Evolutionary conservation across 2,329 filamentous ascomycete species (phyloP).

Genomic region (Westerdykella sp.): DNA sequence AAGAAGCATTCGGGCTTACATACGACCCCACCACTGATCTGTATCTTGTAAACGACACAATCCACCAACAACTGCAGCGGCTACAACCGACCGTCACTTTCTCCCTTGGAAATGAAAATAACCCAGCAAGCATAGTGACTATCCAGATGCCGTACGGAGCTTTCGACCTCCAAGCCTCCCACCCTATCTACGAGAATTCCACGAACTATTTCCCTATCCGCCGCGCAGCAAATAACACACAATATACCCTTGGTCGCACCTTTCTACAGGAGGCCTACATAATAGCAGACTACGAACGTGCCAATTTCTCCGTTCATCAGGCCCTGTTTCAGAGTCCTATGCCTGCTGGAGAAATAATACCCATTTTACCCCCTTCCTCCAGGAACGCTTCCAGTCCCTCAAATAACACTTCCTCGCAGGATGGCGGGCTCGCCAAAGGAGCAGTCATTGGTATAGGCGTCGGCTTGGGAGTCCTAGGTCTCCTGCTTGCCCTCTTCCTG

Average conservation of each 20-base stretch:
- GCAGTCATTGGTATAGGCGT: no score
- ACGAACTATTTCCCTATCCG: constrained; percentile 60
- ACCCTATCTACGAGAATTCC: constrained; percentile 52
- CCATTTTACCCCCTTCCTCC: not conserved
- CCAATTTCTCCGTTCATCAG: constrained; percentile 36
- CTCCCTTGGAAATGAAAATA: constrained; percentile 6
- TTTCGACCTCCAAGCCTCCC: constrained; percentile 37
- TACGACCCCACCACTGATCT: constrained; percentile 21
- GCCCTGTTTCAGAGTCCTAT: constrained; percentile 1
- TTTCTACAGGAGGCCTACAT: constrained; percentile 59
- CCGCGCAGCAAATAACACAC: constrained; percentile 45
- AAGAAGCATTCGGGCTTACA: constrained; percentile 22
- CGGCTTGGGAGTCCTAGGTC: no score
- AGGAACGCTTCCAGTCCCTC: constrained; percentile 2
- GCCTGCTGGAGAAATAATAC: no score
- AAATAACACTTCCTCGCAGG: no score
- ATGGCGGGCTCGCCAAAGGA: no score
- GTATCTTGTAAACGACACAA: constrained; percentile 23
- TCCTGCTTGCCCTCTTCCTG: no score
- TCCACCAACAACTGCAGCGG: constrained; percentile 12
- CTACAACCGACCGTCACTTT: constrained; percentile 26
- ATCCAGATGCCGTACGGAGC: constrained; percentile 39
- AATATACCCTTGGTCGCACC: constrained; percentile 55
- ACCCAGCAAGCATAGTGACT: constrained; percentile 14
- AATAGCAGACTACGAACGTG: constrained; percentile 37